phyloP scores from a whole-genome alignment of 495 filamentous ascomycete genomes.

The Pyrenula massariospora region DNA sequence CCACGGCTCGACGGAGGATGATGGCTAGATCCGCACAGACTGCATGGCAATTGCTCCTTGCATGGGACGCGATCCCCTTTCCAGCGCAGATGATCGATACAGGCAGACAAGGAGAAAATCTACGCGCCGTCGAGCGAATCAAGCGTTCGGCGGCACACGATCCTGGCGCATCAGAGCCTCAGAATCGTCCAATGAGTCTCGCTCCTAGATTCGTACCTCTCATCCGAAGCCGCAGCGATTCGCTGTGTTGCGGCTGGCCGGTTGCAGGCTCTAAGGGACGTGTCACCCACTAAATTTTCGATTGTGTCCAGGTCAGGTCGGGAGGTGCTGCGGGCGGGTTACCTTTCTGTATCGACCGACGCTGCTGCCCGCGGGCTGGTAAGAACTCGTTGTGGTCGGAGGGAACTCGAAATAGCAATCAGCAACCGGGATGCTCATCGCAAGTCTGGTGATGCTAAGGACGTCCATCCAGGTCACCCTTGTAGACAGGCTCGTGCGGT shows the following conservation, averaged over 20 bases:
- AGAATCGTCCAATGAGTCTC: not conserved
- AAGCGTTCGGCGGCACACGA: not conserved
- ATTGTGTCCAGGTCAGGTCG: too few relatives aligned
- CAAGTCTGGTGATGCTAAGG: not conserved
- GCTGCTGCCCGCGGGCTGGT: too few relatives aligned
- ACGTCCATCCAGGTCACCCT: not conserved
- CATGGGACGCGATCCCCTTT: not conserved
- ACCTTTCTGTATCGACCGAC: too few relatives aligned
- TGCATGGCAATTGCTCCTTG: not conserved
- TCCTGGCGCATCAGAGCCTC: not conserved
- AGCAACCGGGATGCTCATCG: not conserved
- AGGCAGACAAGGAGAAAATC: not conserved
- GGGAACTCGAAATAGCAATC: not conserved
- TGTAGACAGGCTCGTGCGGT: not conserved
- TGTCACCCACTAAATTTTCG: too few relatives aligned
- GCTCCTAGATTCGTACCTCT: not conserved
- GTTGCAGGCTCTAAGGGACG: too few relatives aligned
- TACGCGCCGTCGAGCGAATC: not conserved
- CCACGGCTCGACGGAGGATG: not conserved
- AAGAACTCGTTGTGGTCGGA: too few relatives aligned
- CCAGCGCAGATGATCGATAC: not conserved
- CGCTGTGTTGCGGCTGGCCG: not conserved
- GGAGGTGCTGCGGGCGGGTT: too few relatives aligned
- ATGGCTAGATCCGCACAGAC: not conserved
- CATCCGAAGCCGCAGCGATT: not conserved